These are phyloP conservation scores for Arctostaphylos glauca DNA, from an alignment of 148 eudicot species.

Conservation along the genomic window DNA sequence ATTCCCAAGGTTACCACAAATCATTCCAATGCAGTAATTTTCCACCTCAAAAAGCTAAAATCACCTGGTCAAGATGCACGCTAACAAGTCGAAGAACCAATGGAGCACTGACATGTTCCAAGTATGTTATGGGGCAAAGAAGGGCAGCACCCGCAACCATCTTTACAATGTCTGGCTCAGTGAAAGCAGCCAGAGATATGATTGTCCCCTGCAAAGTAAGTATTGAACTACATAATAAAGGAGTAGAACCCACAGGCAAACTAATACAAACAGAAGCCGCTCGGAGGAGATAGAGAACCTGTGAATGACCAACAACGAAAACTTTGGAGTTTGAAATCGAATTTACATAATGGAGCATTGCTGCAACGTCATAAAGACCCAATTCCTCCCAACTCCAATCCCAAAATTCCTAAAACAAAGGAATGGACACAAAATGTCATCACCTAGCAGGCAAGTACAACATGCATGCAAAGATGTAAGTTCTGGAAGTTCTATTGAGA, in stretches of 20 bases:
- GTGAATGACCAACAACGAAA: conserved; percentile 89
- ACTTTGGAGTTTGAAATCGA: conserved; percentile 50
- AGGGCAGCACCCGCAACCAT: conserved; percentile 95
- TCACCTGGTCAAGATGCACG: conserved; percentile 83
- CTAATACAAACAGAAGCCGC: conserved; percentile 2
- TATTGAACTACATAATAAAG: conserved; percentile 7
- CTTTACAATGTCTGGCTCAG: conserved; percentile 67
- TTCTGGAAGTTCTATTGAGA: not conserved
- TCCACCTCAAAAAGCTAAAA: not conserved
- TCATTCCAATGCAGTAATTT: conserved; percentile 11
- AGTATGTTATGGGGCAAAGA: conserved; percentile 87
- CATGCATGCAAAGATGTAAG: not conserved
- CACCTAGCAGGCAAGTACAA: conserved; percentile 12
- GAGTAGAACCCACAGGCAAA: not conserved
- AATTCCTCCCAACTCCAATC: conserved; percentile 99
- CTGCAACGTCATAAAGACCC: conserved; percentile 78
- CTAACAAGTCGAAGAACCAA: conserved; percentile 69
- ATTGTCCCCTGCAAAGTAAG: conserved; percentile 72
- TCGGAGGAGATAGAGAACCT: conserved; percentile 42
- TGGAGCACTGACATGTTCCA: conserved; percentile 71
- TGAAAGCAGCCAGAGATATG: conserved; percentile 88
- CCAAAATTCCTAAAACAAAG: conserved; percentile 72
- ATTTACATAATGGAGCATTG: conserved; percentile 62
- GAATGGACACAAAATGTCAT: not conserved
- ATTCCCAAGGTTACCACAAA: conserved; percentile 7